These are phyloP conservation scores for Amanita muscaria DNA, from an alignment of 768 basidiomycete genomes.

Conservation along the genomic window DNA sequence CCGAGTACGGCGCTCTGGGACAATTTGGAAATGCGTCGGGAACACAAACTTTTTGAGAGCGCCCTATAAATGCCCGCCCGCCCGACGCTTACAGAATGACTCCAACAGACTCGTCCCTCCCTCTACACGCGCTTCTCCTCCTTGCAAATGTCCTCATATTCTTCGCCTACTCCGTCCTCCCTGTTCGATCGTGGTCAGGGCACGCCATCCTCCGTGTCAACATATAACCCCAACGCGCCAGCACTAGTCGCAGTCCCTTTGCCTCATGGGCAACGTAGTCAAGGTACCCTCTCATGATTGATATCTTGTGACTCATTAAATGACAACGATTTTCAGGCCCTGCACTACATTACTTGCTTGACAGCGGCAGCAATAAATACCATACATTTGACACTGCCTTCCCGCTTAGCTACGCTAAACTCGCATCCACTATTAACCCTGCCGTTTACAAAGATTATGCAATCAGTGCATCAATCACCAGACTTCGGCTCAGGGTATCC, in stretches of 20 bases:
- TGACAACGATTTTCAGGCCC: neutral
- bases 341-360: neutral
- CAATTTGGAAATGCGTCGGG: neutral
- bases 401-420: neutral
- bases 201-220: slow-evolving; percentile 4
- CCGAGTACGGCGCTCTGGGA: neutral
- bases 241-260: slow-evolving; percentile 3
- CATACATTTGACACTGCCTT: neutral
- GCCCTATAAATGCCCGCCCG: slow-evolving; percentile 3
- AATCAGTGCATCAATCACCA: neutral
- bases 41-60: neutral
- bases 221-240: slow-evolving; percentile 3
- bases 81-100: too few relatives aligned
- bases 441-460: neutral
- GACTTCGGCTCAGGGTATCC: slow-evolving; percentile 1
- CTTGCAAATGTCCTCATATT: neutral
- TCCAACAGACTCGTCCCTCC: slow-evolving; percentile 4
- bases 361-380: neutral
- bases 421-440: neutral
- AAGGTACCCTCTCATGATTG: neutral
- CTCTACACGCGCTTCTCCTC: neutral
- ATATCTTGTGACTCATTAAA: slow-evolving; percentile 1
- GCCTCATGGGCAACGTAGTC: neutral
- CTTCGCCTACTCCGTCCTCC: slow-evolving; percentile 4
- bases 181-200: slow-evolving; percentile 5